A percentile compares a stretch with the other conserved stretches of the same genome.
These are phyloP conservation scores for Aspergillus terreus DNA, from an alignment of 2,329 filamentous ascomycete species.

Conservation along the genomic window DNA sequence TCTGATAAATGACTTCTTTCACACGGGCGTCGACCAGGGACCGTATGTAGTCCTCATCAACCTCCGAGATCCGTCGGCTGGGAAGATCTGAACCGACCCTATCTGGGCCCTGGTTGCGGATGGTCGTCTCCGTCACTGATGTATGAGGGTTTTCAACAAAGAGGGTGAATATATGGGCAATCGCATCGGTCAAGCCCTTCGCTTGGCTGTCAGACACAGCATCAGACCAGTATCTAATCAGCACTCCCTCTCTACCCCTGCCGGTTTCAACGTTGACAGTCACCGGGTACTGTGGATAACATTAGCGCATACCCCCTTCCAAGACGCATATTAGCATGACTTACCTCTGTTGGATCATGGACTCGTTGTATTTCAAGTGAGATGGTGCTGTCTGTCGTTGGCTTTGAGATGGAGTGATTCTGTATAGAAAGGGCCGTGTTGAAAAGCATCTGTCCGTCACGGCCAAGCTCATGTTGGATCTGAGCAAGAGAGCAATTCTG, in stretches of 20 bases:
- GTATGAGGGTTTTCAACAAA: slow-evolving; percentile 29
- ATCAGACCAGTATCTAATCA: slow-evolving; percentile 40
- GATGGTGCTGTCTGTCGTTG: slow-evolving; percentile 21
- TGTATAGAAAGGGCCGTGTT: slow-evolving; percentile 43
- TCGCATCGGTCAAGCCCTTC: slow-evolving; percentile 24
- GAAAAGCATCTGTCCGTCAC: slow-evolving; percentile 35
- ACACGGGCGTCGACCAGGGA: slow-evolving; percentile 33
- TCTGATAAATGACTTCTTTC: slow-evolving; percentile 30
- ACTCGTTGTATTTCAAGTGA: slow-evolving; percentile 29
- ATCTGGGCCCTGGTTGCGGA: slow-evolving; percentile 6
- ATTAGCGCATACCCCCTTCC: slow-evolving; percentile 7
- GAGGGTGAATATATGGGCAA: slow-evolving; percentile 29
- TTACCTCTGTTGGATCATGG: slow-evolving; percentile 38
- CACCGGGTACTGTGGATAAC: slow-evolving; percentile 30
- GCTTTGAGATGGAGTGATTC: slow-evolving; percentile 25
- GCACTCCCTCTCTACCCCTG: slow-evolving; percentile 31
- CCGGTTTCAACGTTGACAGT: slow-evolving; percentile 39
- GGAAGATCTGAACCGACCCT: not conserved
- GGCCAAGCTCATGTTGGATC: slow-evolving; percentile 42
- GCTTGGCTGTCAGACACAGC: slow-evolving; percentile 34
- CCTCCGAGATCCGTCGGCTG: not conserved
- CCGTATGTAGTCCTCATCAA: slow-evolving; percentile 25
- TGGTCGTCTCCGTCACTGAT: slow-evolving; percentile 20
- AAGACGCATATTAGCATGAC: not conserved
- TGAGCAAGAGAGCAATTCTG: slow-evolving; percentile 50